A percentile compares a stretch with the other conserved stretches of the same genome.
These are phyloP conservation scores for Epichloe coenophiala DNA, from an alignment of 2,329 filamentous ascomycete genomes.

Conservation along the genomic window DNA sequence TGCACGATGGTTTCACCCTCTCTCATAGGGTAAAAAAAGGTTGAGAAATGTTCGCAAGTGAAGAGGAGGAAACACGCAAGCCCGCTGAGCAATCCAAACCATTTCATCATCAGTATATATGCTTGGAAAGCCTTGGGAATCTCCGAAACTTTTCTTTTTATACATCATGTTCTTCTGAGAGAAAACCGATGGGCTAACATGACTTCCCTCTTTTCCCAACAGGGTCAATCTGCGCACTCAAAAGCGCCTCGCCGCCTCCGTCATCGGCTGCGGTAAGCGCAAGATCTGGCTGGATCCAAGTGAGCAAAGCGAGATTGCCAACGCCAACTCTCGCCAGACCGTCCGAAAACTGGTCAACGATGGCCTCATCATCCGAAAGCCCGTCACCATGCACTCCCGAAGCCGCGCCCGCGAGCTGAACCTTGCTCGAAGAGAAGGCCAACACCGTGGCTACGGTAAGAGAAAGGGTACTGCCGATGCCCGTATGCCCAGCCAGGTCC, in stretches of 20 bases:
- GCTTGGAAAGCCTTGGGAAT: not conserved
- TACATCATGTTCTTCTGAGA: too few relatives aligned
- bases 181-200: constrained; percentile 14
- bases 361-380: constrained; percentile 99
- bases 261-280: constrained; percentile 98
- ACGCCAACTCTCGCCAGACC: constrained; percentile 99
- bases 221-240: constrained; percentile 99
- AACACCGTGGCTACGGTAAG: constrained; percentile 99
- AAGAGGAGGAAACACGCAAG: not conserved
- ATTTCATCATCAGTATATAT: not conserved
- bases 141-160: not conserved
- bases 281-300: constrained; percentile 99
- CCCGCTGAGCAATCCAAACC: not conserved
- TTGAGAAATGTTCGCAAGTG: not conserved
- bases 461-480: constrained; percentile 99
- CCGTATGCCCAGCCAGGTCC: constrained; percentile 95
- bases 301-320: constrained; percentile 98
- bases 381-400: constrained; percentile 99
- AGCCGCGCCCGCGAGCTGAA: constrained; percentile 90
- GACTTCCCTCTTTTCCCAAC: constrained; percentile 12
- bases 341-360: constrained; percentile 99
- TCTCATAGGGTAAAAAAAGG: not conserved
- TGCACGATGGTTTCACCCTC: not conserved
- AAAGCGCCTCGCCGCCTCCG: constrained; percentile 97
- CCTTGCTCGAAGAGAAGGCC: constrained; percentile 84